Evolutionary conservation across 1,139 yeast genomes (phyloP), one percentile per base, ranked within the genome.

Genomic region (Pneumocystis jirovecii): DNA sequence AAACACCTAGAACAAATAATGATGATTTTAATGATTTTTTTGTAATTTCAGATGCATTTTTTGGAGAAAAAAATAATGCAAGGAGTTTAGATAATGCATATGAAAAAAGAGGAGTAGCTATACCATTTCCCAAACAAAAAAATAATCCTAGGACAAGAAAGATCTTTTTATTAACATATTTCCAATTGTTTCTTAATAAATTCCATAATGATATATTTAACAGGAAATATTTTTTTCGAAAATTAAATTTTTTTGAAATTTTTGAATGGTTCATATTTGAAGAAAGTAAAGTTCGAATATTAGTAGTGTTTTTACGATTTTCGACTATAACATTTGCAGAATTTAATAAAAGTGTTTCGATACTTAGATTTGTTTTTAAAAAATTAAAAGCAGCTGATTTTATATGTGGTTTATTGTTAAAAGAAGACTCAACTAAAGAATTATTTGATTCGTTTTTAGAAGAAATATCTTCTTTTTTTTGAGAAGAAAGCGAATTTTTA

Each of bases 91-190:
- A 83, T 69, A 91, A 84, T 60, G 87, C 82, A 71, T 75, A 90
- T 0, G 97, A 87, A 69, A 93, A 89, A 0, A 87, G 75, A 0
- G 98, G 97, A 67, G 83, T 85, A 1, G 82, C 75, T 0, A 80
- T 80, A 12, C 96, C 93, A 68, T 85, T 84, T 0, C 81, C 65
- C 0, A 85, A 70, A 0, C 91, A 78, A 4, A 80, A 70, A 0
- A 80, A 0, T 0, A 87, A 65, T 0, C 96, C 97, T 0, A 81
- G 0, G 0, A 73, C 37, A 1, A 87, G 71, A 0, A 78, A 63
- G 1, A 66, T 34, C 66, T 80, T 84, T n/a, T 44, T 42, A 40
- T 40, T 63, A 25, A 21, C 17, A 42, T 39, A 60, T 40, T 40
- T 31, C 57, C 56, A 64, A 17, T 56, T 29, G 17, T 60, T 31